phyloP scores from a whole-genome alignment of 2,329 filamentous ascomycete genomes.

The Aspergillus vadensis region DNA sequence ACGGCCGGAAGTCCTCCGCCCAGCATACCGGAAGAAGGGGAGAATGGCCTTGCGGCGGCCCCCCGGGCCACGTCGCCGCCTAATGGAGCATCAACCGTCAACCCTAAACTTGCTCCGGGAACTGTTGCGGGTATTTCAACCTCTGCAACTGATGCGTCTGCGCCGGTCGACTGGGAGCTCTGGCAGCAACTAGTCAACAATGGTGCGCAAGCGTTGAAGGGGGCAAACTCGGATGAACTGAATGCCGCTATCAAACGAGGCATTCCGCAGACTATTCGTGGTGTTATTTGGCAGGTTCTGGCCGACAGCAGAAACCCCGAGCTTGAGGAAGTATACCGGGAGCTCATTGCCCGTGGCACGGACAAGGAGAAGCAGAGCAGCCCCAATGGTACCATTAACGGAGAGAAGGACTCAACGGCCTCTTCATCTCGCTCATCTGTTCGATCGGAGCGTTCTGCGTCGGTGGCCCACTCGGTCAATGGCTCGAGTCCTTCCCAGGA shows the following conservation, averaged over 20 bases:
- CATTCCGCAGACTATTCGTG: conserved; percentile 91
- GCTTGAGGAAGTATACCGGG: conserved; percentile 81
- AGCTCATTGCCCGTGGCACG: conserved; percentile 76
- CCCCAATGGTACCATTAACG: conserved; percentile 54
- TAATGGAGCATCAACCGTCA: conserved; percentile 65
- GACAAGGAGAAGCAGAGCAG: conserved; percentile 70
- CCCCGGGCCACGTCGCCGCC: conserved; percentile 36
- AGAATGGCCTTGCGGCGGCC: conserved; percentile 38
- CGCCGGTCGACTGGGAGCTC: conserved; percentile 94
- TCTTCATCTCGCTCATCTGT: conserved; percentile 82
- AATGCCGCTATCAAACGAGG: conserved; percentile 89
- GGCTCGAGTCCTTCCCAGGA: conserved; percentile 61
- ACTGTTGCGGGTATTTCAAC: conserved; percentile 81
- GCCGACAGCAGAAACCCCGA: conserved; percentile 94
- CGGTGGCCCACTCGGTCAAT: conserved; percentile 58
- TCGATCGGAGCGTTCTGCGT: conserved; percentile 72
- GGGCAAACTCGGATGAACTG: conserved; percentile 84
- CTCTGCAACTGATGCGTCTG: conserved; percentile 62
- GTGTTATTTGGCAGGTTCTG: conserved; percentile 98
- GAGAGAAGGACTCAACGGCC: conserved; percentile 64
- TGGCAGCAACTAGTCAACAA: conserved; percentile 97
- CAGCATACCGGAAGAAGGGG: conserved; percentile 51
- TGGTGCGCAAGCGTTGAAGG: conserved; percentile 82
- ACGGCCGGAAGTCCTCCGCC: conserved; percentile 52
- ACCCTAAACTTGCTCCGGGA: conserved; percentile 74